These are phyloP conservation scores for Verbena officinalis DNA, from an alignment of 257 asterid genomes.

Conservation along the genomic window DNA sequence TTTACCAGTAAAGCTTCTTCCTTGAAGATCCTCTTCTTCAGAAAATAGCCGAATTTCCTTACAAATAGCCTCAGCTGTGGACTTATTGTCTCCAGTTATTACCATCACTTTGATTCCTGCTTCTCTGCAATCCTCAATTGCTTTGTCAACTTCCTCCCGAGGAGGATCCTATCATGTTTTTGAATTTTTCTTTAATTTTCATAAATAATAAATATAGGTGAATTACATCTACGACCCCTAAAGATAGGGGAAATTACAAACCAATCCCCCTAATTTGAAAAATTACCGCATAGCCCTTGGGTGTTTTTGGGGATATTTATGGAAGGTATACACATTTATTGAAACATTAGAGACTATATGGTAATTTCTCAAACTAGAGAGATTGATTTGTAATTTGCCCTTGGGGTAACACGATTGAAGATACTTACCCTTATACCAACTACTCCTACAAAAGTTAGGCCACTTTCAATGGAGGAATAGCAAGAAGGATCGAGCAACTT, in stretches of 20 bases:
- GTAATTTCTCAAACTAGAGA: too few relatives aligned
- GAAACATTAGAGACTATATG: too few relatives aligned
- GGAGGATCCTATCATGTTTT: conserved; percentile 79
- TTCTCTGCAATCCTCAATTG: conserved; percentile 74
- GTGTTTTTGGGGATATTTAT: too few relatives aligned
- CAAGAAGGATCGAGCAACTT: conserved; percentile 72
- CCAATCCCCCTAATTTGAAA: too few relatives aligned
- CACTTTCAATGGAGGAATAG: conserved; percentile 73
- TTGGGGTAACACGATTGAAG: not conserved
- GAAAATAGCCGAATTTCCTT: conserved; percentile 68
- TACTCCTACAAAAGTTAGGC: conserved; percentile 77
- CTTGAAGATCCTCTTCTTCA: conserved; percentile 54
- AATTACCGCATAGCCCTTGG: too few relatives aligned
- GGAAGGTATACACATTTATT: too few relatives aligned
- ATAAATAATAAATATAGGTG: not conserved
- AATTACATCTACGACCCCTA: too few relatives aligned
- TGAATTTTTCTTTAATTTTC: not conserved
- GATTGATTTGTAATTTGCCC: too few relatives aligned
- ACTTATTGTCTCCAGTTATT: conserved; percentile 93
- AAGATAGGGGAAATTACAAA: too few relatives aligned
- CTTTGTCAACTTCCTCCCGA: conserved; percentile 77
- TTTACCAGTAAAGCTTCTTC: conserved; percentile 77
- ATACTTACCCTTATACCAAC: conserved; percentile 80
- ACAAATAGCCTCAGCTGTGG: conserved; percentile 94
- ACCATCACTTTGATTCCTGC: conserved; percentile 93